A percentile compares a stretch with the other conserved stretches of the same genome.
Evolutionary conservation across 2,329 filamentous ascomycete species (phyloP).

Genomic region (Arthrobotrys sphaeroides): DNA sequence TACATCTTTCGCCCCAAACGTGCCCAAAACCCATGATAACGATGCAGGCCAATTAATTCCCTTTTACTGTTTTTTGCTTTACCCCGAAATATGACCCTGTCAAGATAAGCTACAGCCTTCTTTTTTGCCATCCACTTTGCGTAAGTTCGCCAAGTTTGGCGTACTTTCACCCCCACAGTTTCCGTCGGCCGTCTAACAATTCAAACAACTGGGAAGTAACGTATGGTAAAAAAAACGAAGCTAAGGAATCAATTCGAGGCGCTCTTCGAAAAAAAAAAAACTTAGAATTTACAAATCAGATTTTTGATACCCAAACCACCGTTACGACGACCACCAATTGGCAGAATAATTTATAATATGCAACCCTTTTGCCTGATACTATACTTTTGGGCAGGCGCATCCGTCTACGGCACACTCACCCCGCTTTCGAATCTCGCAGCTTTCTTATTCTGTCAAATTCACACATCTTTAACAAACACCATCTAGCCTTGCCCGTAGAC

Average conservation of each 20-base stretch:
- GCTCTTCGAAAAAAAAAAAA: constrained; percentile 20
- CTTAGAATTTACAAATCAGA: background rate
- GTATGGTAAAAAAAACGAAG: background rate
- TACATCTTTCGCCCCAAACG: background rate
- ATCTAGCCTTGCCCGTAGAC: no score
- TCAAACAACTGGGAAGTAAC: no score
- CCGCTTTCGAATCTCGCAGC: constrained; percentile 26
- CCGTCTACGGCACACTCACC: constrained; percentile 20
- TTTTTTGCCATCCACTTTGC: constrained; percentile 51
- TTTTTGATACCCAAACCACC: constrained; percentile 1
- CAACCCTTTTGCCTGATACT: constrained; percentile 32
- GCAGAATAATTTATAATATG: constrained; percentile 18
- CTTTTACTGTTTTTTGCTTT: no score
- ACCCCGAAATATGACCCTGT: constrained; percentile 17
- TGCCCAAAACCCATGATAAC: constrained; percentile 6
- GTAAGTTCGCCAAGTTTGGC: constrained; percentile 48
- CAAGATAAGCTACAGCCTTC: constrained; percentile 53
- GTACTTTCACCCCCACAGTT: background rate
- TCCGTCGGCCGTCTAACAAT: background rate
- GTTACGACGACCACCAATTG: constrained; percentile 14
- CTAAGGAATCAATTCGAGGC: constrained; percentile 21
- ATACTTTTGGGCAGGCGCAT: constrained; percentile 34
- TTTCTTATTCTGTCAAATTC: no score
- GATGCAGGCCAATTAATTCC: constrained; percentile 17
- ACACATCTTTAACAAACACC: no score